Percentiles rank a stretch among this genome's conserved stretches.
Conservation (phyloP, 768 basidiomycete species). For the Crepidotus variabilis region DNA sequence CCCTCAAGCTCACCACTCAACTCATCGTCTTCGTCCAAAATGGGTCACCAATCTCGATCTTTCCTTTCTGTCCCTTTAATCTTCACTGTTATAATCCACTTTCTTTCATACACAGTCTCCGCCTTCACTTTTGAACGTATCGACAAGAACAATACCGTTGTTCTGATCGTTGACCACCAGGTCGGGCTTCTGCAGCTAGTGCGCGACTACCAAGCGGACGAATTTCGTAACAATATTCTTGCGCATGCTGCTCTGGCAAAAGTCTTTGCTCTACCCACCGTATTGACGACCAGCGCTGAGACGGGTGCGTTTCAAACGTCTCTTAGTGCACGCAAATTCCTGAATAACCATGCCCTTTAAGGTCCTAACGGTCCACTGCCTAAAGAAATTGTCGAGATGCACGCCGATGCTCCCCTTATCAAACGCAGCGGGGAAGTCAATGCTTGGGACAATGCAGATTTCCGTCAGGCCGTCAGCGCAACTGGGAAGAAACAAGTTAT, state of each 20-base stretch:
- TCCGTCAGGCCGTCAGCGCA: slow-evolving; percentile 40
- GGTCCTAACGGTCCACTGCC: slow-evolving; percentile 48
- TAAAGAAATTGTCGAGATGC: slow-evolving; percentile 39
- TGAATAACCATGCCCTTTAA: slow-evolving; percentile 8
- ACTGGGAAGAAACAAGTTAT: slow-evolving; percentile 49
- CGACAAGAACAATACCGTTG: slow-evolving; percentile 39
- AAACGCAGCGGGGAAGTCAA: slow-evolving; percentile 46
- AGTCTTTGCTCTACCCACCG: slow-evolving; percentile 40
- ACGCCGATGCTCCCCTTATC: slow-evolving; percentile 40
- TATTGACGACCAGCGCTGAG: slow-evolving; percentile 43
- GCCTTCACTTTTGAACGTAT: slow-evolving; percentile 19
- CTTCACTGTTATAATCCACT: too few relatives aligned
- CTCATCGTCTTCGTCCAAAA: too few relatives aligned
- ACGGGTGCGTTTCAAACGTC: slow-evolving; percentile 25
- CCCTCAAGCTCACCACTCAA: too few relatives aligned
- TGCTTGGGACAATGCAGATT: slow-evolving; percentile 49
- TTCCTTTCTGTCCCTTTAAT: too few relatives aligned
- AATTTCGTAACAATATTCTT: slow-evolving; percentile 41
- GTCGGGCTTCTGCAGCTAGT: slow-evolving; percentile 45
- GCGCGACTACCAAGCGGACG: slow-evolving; percentile 33
- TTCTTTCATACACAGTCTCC: too few relatives aligned
- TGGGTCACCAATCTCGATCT: too few relatives aligned
- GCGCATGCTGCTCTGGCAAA: slow-evolving; percentile 44
- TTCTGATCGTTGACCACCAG: slow-evolving; percentile 47
- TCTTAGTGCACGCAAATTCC: neutral